A percentile compares a stretch with the other conserved stretches of the same genome.
These are phyloP conservation scores for Sordariomycetes sp. DNA, from an alignment of 2,329 filamentous ascomycete genomes.

Conservation along the genomic window DNA sequence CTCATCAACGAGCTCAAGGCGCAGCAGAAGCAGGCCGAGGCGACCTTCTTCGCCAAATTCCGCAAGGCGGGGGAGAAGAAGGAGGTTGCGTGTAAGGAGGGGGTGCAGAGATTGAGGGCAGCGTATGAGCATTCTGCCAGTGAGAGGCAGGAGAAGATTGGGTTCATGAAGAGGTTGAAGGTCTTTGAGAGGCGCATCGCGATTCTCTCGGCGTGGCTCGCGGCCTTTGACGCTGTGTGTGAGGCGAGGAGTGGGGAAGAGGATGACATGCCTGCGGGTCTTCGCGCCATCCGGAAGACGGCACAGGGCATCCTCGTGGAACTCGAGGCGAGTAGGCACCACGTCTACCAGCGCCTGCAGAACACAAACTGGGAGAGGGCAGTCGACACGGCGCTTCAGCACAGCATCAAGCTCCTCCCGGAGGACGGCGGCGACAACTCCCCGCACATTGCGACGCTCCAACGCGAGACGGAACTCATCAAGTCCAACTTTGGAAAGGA, in stretches of 20 bases:
- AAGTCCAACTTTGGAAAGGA: conserved; percentile 76
- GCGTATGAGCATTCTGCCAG: conserved; percentile 71
- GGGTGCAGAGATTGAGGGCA: conserved; percentile 61
- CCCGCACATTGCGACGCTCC: conserved; percentile 57
- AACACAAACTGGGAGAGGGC: conserved; percentile 78
- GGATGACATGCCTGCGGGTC: conserved; percentile 55
- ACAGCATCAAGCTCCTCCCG: conserved; percentile 67
- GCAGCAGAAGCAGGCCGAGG: conserved; percentile 82
- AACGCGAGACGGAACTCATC: conserved; percentile 73
- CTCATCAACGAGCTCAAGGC: conserved; percentile 91
- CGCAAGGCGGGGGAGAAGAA: conserved; percentile 82
- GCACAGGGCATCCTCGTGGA: conserved; percentile 81
- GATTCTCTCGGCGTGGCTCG: conserved; percentile 83
- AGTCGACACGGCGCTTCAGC: conserved; percentile 77
- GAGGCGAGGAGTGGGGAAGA: conserved; percentile 42
- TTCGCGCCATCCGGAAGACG: conserved; percentile 70
- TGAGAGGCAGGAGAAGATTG: conserved; percentile 68
- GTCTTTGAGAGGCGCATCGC: conserved; percentile 75
- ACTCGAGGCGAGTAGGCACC: conserved; percentile 78
- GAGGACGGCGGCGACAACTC: conserved; percentile 53
- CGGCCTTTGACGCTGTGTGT: conserved; percentile 75
- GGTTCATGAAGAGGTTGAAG: conserved; percentile 68
- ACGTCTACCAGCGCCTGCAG: conserved; percentile 73
- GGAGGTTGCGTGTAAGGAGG: conserved; percentile 62
- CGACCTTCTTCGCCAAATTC: conserved; percentile 73